Percentiles rank a stretch among this genome's conserved stretches.
Conservation (phyloP, 768 basidiomycete genomes). For the Strobilomyces echinocephalus region DNA sequence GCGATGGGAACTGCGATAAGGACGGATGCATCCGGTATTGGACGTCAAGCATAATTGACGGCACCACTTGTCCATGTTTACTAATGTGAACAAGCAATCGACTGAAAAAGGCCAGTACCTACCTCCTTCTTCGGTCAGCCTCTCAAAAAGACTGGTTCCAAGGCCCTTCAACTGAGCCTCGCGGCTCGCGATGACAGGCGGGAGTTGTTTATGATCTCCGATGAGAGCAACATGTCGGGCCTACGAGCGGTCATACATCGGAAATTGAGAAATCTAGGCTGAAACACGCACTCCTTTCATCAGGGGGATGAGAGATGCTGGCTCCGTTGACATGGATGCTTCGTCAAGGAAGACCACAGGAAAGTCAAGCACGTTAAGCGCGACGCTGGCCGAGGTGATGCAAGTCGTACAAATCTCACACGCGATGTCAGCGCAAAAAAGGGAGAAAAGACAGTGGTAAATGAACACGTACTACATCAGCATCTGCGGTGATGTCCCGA, state of each 20-base stretch:
- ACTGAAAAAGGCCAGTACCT: slow-evolving; percentile 26
- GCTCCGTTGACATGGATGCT: slow-evolving; percentile 95
- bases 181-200: slow-evolving; percentile 77
- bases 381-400: slow-evolving; percentile 64
- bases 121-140: slow-evolving; percentile 82
- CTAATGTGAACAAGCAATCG: slow-evolving; percentile 3
- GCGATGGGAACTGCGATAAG: slow-evolving; percentile 82
- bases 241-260: slow-evolving; percentile 36
- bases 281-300: slow-evolving; percentile 81
- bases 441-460: neutral
- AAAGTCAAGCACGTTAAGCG: slow-evolving; percentile 74
- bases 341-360: slow-evolving; percentile 93
- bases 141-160: slow-evolving; percentile 80
- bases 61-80: slow-evolving; percentile 50
- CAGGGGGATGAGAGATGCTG: slow-evolving; percentile 82
- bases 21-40: slow-evolving; percentile 96
- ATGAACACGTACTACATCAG: slow-evolving; percentile 64
- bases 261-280: slow-evolving; percentile 5
- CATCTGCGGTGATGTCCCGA: slow-evolving; percentile 52
- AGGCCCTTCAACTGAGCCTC: slow-evolving; percentile 73
- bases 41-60: slow-evolving; percentile 87
- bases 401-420: slow-evolving; percentile 84
- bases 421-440: slow-evolving; percentile 8
- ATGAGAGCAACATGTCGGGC: slow-evolving; percentile 81
- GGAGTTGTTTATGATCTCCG: slow-evolving; percentile 96